Evolutionary conservation across 768 basidiomycete species (phyloP).

Genomic region (Albatrellus ellisii): DNA sequence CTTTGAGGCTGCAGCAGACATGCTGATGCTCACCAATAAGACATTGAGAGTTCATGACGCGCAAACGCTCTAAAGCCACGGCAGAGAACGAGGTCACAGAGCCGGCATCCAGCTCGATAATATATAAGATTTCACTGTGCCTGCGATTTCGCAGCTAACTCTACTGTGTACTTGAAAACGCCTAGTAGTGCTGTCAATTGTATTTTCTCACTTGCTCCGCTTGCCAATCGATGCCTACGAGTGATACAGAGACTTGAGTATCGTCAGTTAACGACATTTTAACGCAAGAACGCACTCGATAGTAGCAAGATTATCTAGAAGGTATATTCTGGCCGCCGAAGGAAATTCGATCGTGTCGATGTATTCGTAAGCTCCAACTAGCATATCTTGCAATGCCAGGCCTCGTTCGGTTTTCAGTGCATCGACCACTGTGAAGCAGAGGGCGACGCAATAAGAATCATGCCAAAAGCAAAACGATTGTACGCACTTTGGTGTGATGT

Average conservation of each 20-base stretch:
- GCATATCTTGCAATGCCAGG: constrained; percentile 87
- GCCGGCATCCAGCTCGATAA: no score
- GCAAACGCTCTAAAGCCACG: no score
- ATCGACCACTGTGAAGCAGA: constrained; percentile 54
- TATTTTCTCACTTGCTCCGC: constrained; percentile 89
- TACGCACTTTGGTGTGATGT: constrained; percentile 69
- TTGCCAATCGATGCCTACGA: constrained; percentile 74
- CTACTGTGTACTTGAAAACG: constrained; percentile 88
- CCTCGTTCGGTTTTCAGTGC: constrained; percentile 85
- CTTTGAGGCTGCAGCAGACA: no score
- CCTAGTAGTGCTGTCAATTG: constrained; percentile 86
- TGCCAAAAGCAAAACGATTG: not conserved
- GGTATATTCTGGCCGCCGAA: constrained; percentile 74
- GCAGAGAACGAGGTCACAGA: no score
- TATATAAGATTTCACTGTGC: no score
- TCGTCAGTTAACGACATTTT: no score
- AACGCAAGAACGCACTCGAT: constrained; percentile 56
- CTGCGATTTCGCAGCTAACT: constrained; percentile 40
- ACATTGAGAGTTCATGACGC: no score
- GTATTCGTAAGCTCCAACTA: constrained; percentile 86
- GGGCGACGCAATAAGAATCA: not conserved
- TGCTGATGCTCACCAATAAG: no score
- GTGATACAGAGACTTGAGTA: not conserved
- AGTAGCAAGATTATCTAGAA: constrained; percentile 89
- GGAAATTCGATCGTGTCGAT: constrained; percentile 79